phyloP scores from a whole-genome alignment of 1,284 basidiomycete species.

The Cryptococcus sp. region DNA sequence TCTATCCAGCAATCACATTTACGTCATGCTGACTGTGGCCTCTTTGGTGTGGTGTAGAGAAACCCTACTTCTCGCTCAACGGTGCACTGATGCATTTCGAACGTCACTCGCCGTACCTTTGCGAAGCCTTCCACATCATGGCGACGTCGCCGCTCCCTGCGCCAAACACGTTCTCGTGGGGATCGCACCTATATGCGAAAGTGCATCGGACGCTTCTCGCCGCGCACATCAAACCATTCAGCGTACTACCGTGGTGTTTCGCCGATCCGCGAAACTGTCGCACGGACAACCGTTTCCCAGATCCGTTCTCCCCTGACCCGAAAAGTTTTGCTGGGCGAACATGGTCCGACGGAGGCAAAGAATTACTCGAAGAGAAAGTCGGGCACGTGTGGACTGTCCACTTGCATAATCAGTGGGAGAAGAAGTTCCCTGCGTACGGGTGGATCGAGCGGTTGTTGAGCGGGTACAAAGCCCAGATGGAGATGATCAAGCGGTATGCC shows the following conservation, averaged over 20 bases:
- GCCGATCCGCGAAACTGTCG: constrained; percentile 83
- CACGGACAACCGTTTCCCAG: constrained; percentile 85
- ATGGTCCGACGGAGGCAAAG: constrained; percentile 58
- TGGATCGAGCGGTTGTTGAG: constrained; percentile 77
- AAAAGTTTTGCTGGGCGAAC: constrained; percentile 61
- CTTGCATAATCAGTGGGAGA: constrained; percentile 91
- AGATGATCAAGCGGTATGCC: constrained; percentile 18
- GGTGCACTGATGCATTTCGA: constrained; percentile 91
- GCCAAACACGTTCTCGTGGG: constrained; percentile 84
- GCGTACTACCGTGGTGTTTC: constrained; percentile 89
- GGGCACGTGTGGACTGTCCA: constrained; percentile 78
- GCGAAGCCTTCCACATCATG: constrained; percentile 92
- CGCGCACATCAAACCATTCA: constrained; percentile 73
- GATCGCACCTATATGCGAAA: constrained; percentile 81
- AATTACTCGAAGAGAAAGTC: constrained; percentile 64
- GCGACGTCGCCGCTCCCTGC: constrained; percentile 69
- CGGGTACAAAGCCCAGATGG: constrained; percentile 59
- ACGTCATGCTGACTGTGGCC: too few relatives aligned
- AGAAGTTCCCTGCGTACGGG: constrained; percentile 69
- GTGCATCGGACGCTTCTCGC: constrained; percentile 79
- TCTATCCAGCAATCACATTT: too few relatives aligned
- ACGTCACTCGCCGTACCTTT: constrained; percentile 84
- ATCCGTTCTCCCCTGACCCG: constrained; percentile 75
- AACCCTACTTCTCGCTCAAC: constrained; percentile 81
- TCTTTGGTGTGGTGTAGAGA: constrained; percentile 59